A percentile compares a stretch with the other conserved stretches of the same genome.
These are phyloP conservation scores for Venturia aucupariae DNA, from an alignment of 2,329 filamentous ascomycete genomes.

Conservation along the genomic window DNA sequence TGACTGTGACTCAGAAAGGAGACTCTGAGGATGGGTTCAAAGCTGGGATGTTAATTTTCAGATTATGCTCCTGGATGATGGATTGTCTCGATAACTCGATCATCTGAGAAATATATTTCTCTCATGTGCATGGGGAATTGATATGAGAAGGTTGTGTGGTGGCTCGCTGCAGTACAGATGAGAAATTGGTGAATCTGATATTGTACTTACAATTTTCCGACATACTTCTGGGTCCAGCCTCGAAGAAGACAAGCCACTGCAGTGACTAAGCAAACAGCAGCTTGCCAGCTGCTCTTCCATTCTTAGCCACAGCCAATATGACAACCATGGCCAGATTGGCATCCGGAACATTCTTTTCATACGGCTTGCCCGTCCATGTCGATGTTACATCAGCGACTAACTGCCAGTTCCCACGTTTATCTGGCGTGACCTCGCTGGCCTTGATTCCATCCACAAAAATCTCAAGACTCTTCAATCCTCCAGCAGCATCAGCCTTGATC, in stretches of 20 bases:
- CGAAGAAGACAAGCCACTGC: background rate
- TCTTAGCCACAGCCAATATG: background rate
- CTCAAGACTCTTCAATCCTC: background rate
- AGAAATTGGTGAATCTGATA: background rate
- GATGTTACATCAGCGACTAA: background rate
- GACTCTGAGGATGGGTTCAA: too few species aligned
- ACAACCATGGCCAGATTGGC: background rate
- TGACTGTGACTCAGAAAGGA: too few species aligned
- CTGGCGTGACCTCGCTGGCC: background rate
- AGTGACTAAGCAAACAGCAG: background rate
- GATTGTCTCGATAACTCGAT: too few species aligned
- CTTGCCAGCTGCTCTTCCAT: slow-evolving; percentile 1
- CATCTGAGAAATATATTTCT: too few species aligned
- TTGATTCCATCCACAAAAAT: background rate
- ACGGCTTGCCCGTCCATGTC: background rate
- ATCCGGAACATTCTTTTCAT: slow-evolving; percentile 2
- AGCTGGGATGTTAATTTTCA: too few species aligned
- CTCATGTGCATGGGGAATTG: too few species aligned
- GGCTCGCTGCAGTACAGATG: too few species aligned
- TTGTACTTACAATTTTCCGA: background rate
- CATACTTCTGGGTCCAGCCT: background rate
- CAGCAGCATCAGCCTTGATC: background rate
- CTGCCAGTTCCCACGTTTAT: background rate
- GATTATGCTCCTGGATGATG: too few species aligned
- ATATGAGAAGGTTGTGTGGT: too few species aligned